Conservation (phyloP, 2,329 filamentous ascomycete genomes). For the Phoma sp. region DNA sequence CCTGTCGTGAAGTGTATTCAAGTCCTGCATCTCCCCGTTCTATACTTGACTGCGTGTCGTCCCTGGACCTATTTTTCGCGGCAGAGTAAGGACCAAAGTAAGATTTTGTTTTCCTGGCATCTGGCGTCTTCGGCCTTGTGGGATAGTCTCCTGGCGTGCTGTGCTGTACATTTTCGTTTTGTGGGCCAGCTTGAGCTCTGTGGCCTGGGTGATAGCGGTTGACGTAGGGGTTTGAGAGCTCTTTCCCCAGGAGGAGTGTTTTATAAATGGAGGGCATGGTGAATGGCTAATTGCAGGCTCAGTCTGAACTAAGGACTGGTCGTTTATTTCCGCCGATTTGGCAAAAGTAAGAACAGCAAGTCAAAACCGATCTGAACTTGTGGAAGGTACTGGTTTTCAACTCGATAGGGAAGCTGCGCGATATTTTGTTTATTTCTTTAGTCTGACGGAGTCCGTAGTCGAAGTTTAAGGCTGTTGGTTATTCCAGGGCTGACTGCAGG, state of each 20-base stretch:
- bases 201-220: constrained; percentile 5
- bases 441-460: background rate
- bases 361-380: no score
- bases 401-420: no score
- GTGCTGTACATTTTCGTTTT: background rate
- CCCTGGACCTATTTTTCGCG: no score
- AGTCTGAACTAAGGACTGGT: no score
- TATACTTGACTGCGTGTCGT: no score
- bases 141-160: background rate
- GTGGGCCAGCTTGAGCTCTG: constrained; percentile 1
- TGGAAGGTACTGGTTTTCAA: no score
- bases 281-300: background rate
- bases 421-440: background rate
- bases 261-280: constrained; percentile 10
- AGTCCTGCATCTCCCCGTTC: no score
- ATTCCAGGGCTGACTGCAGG: background rate
- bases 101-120: no score
- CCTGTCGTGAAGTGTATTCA: no score
- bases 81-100: no score
- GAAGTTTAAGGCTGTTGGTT: background rate
- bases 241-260: constrained; percentile 5
- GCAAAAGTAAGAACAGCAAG: no score
- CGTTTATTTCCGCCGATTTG: background rate
- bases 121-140: no score
- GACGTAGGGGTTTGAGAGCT: constrained; percentile 11